Percentiles rank a stretch among this genome's conserved stretches.
These are phyloP conservation scores for Pneumocystis carinii DNA, from an alignment of 1,139 yeast species.

Conservation along the genomic window DNA sequence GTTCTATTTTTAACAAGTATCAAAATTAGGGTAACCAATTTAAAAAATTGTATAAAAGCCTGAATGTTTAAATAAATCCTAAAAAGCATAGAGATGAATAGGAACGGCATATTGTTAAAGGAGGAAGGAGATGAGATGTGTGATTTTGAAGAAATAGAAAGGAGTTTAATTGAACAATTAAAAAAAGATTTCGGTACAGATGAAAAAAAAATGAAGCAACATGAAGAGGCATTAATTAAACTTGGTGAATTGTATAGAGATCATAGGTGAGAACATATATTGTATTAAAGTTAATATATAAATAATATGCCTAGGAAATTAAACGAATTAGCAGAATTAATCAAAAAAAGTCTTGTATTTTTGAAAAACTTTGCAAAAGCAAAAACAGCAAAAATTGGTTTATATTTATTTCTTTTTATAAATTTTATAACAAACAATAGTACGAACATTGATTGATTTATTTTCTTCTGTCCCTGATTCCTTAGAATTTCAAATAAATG, in stretches of 20 bases:
- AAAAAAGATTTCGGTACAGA: constrained; percentile 24
- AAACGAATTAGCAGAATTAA: constrained; percentile 44
- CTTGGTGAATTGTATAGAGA: constrained; percentile 25
- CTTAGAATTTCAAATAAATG: constrained; percentile 53
- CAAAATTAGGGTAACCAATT: too few relatives aligned
- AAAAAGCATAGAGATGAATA: neutral
- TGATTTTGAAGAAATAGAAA: constrained; percentile 43
- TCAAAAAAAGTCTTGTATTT: constrained; percentile 53
- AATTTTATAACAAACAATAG: constrained; percentile 2
- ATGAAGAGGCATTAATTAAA: constrained; percentile 25
- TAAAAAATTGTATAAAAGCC: neutral
- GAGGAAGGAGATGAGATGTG: constrained; percentile 36
- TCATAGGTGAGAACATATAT: constrained; percentile 16
- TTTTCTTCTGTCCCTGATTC: constrained; percentile 57
- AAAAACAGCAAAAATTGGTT: constrained; percentile 46
- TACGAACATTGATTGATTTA: constrained; percentile 49
- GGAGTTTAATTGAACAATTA: constrained; percentile 34
- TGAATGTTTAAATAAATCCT: neutral
- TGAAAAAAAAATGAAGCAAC: constrained; percentile 27
- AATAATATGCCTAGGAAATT: constrained; percentile 10
- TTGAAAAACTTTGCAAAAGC: constrained; percentile 75
- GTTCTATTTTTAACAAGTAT: neutral
- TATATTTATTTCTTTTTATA: neutral
- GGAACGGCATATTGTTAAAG: neutral
- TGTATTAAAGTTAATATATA: constrained; percentile 17